Base-by-base conservation (phyloP, 163 green algal species). In the Volvox carteri region DNA sequence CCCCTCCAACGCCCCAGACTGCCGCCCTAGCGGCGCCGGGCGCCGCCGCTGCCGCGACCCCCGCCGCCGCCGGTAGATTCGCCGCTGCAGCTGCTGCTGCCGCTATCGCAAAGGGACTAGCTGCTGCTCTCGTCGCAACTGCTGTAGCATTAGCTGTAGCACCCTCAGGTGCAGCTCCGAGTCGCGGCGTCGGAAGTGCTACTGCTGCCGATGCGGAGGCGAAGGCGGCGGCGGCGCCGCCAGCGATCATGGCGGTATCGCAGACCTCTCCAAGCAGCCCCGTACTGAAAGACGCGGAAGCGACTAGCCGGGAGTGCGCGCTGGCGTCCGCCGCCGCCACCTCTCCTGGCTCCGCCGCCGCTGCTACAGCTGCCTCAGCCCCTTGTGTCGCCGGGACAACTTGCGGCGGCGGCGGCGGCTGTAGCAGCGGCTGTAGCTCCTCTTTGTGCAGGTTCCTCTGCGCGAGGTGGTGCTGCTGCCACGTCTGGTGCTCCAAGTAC, bases 271-370 rank as follows among this genome's bases (percentile, higher is more conserved):
- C 73, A 28, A 81, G 42, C 2, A 81, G 28, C 1, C 73, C 73
- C 41, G 16, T 41, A 46, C 73, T 81, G 44, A 81, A 81, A 25
- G 73, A 81, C 33, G 73, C 73, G 2, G 73, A n/a, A 6, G 73
- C 35, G 42, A 65, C 73, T 2, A 81, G 44, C 44, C n/a, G 44
- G 30, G 30, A 75, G 30, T 48, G 30, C 30, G 65, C 21, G 30
- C 25, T 4, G 1, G 30, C 11, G 65, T 48, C 65, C 5, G n/a
- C 33, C 44, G 33, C 67, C 21, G 33, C 4, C 28, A 77, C 28
- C 21, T 5, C 72, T 1, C 41, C 72, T 6, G n/a, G 33, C 68
- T 9, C 35, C 4, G 7, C 35, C 12, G 72, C 72, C 2, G 72
- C 19, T 37, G 72, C 30, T 68, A 30, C 30, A 25, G 48, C 30